Base-by-base conservation (phyloP, 2,329 filamentous ascomycete species). In the Penicillium sp. region DNA sequence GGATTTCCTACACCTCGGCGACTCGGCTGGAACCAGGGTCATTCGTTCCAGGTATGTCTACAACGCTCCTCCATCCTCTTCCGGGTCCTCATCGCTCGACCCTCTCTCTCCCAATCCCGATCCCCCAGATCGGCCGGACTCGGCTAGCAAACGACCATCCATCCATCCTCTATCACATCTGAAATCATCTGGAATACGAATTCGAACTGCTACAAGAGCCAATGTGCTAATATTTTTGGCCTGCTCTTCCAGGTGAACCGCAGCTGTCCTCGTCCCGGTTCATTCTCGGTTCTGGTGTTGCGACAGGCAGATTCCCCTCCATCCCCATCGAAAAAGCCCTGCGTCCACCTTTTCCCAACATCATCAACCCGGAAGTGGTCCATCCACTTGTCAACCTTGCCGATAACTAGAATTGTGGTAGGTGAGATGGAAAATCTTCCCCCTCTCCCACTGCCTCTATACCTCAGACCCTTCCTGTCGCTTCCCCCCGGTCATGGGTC, bases 251-350 rank as follows among this genome's bases (percentile, higher is more conserved):
- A 74, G 73, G 59, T 72, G 67, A 62, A n/a, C 64, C 65, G 61
- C 61, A 61, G 63, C 68, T 69, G 70, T 68, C 40, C 64, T 68
- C 65, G 70, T 65, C 64, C 52, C 65, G 62, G 70, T 66, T 72
- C 70, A 69, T 71, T 77, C 63, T 73, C 72, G 71, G 70, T 68
- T 72, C 60, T 73, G 73, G 71, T 73, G 73, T 73, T 74, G 71
- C 73, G 73, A 76, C 74, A 71, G 46, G 60, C 67, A 66, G 68
- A 67, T 66, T 66, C 68, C 70, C 74, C 74, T 72, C 70, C 67
- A 69, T 66, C 61, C 61, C 66, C 69, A 71, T 73, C 74, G 60
- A 73, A 68, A 48, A 66, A 67, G 62, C 60, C 67, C 65, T 68
- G 58, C 62, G 55, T 60, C 62, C 43, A 62, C 22, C 33, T 52